Evolutionary conservation across 2,329 filamentous ascomycete species (phyloP).

Genomic region (Cercospora sojina): DNA sequence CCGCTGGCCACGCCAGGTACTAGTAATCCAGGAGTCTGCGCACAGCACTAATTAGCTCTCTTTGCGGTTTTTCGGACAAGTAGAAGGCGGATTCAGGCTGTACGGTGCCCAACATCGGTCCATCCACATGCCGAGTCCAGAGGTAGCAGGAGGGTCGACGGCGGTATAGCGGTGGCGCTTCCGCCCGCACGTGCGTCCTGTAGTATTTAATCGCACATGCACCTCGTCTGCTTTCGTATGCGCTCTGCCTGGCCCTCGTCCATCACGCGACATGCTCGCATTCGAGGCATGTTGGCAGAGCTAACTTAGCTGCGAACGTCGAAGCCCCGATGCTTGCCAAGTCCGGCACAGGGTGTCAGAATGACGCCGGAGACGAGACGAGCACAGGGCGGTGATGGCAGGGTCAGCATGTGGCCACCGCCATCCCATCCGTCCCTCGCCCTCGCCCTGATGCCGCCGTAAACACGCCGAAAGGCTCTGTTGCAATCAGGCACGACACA

Average conservation of each 20-base stretch:
- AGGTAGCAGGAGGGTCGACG: neutral
- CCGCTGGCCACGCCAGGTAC: neutral
- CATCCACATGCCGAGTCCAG: neutral
- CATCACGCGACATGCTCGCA: neutral
- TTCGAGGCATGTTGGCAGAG: neutral
- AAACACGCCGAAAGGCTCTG: neutral
- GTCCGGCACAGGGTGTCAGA: neutral
- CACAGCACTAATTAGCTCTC: neutral
- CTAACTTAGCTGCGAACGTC: neutral
- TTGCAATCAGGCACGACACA: conserved; percentile 6
- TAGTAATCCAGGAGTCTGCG: neutral
- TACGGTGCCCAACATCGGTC: neutral
- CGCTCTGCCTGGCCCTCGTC: neutral
- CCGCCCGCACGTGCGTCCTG: neutral
- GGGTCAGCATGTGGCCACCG: neutral
- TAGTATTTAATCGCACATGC: neutral
- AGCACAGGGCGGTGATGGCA: neutral
- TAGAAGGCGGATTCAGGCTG: neutral
- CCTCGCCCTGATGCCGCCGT: neutral
- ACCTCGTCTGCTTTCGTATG: neutral
- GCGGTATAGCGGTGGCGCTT: neutral
- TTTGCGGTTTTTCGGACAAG: neutral
- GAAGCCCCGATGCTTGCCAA: neutral
- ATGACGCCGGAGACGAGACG: neutral
- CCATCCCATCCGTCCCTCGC: neutral